These are phyloP conservation scores for Sugiyamaella qingdaonensis DNA, from an alignment of 805 yeast species.

Conservation along the genomic window DNA sequence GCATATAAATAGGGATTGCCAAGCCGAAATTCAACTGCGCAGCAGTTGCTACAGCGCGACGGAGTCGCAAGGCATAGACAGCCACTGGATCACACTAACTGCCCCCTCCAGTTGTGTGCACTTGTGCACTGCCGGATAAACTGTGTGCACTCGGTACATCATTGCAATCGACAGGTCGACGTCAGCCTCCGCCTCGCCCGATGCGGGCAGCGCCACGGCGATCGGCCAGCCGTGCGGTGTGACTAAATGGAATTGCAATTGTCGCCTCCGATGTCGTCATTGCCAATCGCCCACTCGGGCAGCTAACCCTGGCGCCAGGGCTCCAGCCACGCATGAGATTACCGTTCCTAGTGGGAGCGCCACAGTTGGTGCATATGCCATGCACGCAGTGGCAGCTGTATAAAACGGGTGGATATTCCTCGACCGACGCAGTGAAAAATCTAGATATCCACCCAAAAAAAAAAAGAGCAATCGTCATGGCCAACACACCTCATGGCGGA, in stretches of 20 bases:
- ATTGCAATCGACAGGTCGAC: too few species aligned
- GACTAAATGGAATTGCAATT: not conserved
- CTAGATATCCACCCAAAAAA: too few species aligned
- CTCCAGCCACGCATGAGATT: not conserved
- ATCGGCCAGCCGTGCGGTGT: not conserved
- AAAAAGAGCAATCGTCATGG: conserved; percentile 27
- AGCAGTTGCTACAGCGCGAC: too few species aligned
- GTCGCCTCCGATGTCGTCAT: not conserved
- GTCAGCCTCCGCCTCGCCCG: too few species aligned
- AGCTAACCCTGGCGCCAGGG: not conserved
- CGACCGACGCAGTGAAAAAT: not conserved
- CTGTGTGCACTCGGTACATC: too few species aligned
- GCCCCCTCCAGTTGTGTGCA: too few species aligned
- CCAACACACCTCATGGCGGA: conserved; percentile 85
- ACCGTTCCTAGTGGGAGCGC: not conserved
- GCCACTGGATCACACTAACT: too few species aligned
- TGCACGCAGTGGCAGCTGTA: not conserved
- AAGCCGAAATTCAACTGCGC: not conserved
- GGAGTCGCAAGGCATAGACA: too few species aligned
- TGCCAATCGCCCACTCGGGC: not conserved
- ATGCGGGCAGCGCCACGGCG: too few species aligned
- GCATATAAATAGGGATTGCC: too few species aligned
- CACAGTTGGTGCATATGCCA: not conserved
- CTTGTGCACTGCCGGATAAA: too few species aligned
- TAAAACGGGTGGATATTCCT: not conserved